Evolutionary conservation across 352 stramenopile genomes (phyloP).

Genomic region (Phytopythium oedochilum): DNA sequence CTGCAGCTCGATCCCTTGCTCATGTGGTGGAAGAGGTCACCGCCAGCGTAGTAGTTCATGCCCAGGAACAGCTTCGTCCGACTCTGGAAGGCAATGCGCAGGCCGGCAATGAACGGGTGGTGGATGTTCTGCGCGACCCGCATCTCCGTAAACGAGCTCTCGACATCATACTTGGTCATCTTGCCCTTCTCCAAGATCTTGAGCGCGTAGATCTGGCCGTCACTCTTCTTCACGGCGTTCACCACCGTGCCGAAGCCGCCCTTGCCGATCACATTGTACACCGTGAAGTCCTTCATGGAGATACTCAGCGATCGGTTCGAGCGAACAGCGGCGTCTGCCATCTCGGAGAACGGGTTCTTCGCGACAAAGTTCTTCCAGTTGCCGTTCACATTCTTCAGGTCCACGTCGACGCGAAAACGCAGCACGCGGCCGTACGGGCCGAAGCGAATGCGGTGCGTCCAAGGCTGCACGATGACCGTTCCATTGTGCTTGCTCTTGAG

Average conservation of each 20-base stretch:
- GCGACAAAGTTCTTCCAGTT: conserved; percentile 79
- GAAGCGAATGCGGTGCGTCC: conserved; percentile 71
- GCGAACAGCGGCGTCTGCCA: conserved; percentile 69
- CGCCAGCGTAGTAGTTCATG: conserved; percentile 87
- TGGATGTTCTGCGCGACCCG: conserved; percentile 86
- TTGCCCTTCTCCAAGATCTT: conserved; percentile 90
- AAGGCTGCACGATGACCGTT: conserved; percentile 66
- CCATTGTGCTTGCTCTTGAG: conserved; percentile 78
- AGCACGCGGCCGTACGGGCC: conserved; percentile 80
- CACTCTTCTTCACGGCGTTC: conserved; percentile 88
- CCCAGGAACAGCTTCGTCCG: conserved; percentile 83
- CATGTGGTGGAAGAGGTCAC: conserved; percentile 88
- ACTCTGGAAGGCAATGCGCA: conserved; percentile 87
- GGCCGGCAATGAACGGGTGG: conserved; percentile 82
- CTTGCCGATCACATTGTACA: conserved; percentile 90
- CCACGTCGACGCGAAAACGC: conserved; percentile 73
- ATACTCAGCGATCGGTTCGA: conserved; percentile 85
- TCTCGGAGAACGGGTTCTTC: conserved; percentile 79
- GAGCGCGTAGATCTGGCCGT: conserved; percentile 88
- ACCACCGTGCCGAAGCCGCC: conserved; percentile 86
- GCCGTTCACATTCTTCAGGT: conserved; percentile 59
- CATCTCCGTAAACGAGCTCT: conserved; percentile 89
- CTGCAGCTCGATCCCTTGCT: conserved; percentile 84
- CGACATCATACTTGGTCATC: conserved; percentile 89
- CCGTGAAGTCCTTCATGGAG: conserved; percentile 87